Evolutionary conservation across 176 grass and related monocot species (phyloP), one percentile per base, ranked within the genome.

Genomic region (Zoysia japonica): DNA sequence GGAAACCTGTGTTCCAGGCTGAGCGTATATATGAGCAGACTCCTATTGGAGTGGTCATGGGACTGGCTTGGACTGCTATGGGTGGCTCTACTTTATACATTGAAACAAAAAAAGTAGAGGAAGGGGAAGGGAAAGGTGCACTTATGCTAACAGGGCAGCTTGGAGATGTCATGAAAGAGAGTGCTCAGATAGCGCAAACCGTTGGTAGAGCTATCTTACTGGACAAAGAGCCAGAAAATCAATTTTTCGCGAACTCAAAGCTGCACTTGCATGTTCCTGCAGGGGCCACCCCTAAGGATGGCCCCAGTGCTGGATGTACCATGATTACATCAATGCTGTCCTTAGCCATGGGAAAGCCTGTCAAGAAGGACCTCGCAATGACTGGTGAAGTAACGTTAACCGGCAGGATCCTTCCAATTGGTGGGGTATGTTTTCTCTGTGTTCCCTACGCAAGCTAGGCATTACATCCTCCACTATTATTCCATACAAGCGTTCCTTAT

Each of bases 161-260:
- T 83, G 90, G 96, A 74, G 92, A 95, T 80, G 92, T 99, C 46
- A 95, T 93, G 96, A 99, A 99, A 82, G 92, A 99, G 84, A 99
- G 92, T 45, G 92, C 96, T 36, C 96, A 95, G 77, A 99, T 95
- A 60, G 96, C 92, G 0, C 92, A 99, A 41, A 99, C 96, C 4
- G 88, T 93, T 66, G 76, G 84, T 17, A 90, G 96, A 81, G 88
- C 92, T 77, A 89, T 99, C 90, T 84, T 93, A 42, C 83, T 83
- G 28, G 81, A 89, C 40, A 93, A 82, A 84, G 90, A 91, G 37
- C 77, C 88, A 74, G 79, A 91, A 37, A 93, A 89, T 80, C 45
- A 84, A 4, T 99, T 93, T 68, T 95, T 99, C 80, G 92, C 83
- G 43, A 86, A 90, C 80, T 85, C 84, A 9, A 99, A 99, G 72